A percentile compares a stretch with the other conserved stretches of the same genome.
phyloP scores from a whole-genome alignment of 83 land plant genomes.

The Picea abies region DNA sequence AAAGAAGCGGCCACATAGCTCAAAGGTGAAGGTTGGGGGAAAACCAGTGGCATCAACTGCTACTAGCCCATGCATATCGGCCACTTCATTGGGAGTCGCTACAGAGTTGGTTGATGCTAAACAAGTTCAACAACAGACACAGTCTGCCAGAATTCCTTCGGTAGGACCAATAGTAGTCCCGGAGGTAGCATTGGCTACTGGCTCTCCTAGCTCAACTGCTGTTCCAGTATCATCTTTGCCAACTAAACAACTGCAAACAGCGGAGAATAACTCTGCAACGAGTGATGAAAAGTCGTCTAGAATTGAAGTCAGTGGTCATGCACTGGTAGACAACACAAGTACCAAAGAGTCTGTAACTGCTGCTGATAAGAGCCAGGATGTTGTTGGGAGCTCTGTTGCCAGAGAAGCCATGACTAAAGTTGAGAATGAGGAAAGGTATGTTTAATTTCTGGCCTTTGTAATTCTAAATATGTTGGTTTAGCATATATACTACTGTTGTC shows the following conservation, averaged over 20 bases:
- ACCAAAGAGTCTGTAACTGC: not conserved
- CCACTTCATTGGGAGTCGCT: not conserved
- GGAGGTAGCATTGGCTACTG: not conserved
- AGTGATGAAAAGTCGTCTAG: not conserved
- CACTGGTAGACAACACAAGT: not conserved
- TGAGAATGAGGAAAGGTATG: not conserved
- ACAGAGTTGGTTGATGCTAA: not conserved
- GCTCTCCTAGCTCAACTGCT: not conserved
- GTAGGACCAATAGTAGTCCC: not conserved
- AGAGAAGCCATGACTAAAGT: not conserved
- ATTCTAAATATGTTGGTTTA: not conserved
- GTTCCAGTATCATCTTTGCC: not conserved
- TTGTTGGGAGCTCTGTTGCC: not conserved
- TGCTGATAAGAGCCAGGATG: not conserved
- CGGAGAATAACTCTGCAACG: not conserved
- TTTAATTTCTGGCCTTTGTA: not conserved
- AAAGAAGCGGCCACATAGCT: not conserved
- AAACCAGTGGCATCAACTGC: not conserved
- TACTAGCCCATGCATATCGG: not conserved
- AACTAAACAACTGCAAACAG: not conserved
- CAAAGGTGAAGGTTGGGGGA: not conserved
- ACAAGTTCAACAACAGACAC: not conserved
- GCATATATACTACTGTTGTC: not conserved
- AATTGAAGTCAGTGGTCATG: not conserved
- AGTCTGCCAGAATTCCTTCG: not conserved